Evolutionary conservation across 2,329 filamentous ascomycete species (phyloP).

Genomic region (Dactylellina haptotyla): DNA sequence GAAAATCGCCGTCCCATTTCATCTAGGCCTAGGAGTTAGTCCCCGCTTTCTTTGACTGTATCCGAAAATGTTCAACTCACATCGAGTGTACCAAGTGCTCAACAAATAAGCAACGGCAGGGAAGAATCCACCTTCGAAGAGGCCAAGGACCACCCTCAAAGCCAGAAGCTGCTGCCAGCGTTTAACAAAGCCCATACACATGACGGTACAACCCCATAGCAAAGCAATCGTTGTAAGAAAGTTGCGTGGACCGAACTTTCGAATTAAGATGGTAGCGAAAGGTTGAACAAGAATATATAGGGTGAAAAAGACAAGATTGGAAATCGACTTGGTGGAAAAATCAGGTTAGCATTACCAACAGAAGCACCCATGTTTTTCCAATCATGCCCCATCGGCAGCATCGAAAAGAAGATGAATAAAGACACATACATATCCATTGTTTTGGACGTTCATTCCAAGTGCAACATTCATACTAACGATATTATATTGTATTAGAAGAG

Average conservation of each 20-base stretch:
- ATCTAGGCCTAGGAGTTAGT: conserved; percentile 26
- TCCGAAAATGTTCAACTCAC: conserved; percentile 61
- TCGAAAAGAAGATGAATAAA: too few relatives aligned
- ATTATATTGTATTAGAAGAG: neutral
- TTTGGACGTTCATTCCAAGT: conserved; percentile 30
- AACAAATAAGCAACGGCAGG: conserved; percentile 76
- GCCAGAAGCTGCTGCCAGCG: conserved; percentile 67
- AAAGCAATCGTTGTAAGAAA: conserved; percentile 68
- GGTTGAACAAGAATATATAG: conserved; percentile 75
- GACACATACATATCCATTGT: conserved; percentile 36
- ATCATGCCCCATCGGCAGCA: neutral
- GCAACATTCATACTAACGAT: conserved; percentile 23
- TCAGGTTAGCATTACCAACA: neutral
- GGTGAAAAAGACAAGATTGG: conserved; percentile 32
- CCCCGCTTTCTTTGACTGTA: neutral
- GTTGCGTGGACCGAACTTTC: conserved; percentile 72
- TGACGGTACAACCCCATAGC: conserved; percentile 71
- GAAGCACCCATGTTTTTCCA: neutral
- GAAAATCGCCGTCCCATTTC: conserved; percentile 59
- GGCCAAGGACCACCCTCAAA: conserved; percentile 70
- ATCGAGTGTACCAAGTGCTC: conserved; percentile 76
- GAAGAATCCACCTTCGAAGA: conserved; percentile 75
- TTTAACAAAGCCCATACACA: conserved; percentile 72
- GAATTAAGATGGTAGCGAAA: conserved; percentile 74
- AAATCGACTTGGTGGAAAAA: conserved; percentile 16